Conservation (phyloP, 2,329 filamentous ascomycete species). For the Aureobasidium sp. region DNA sequence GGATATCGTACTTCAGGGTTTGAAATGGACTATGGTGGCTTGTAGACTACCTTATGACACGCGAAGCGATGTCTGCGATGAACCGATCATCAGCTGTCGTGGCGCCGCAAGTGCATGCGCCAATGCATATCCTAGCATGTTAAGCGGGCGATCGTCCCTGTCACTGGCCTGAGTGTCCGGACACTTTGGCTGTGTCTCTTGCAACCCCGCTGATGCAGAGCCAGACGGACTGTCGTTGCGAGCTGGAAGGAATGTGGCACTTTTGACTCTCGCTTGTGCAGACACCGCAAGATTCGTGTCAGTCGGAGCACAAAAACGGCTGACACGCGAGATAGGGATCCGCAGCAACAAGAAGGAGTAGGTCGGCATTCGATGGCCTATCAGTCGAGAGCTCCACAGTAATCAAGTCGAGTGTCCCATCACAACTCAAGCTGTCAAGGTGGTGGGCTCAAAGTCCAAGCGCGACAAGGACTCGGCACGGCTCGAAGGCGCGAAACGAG, state of each 20-base stretch:
- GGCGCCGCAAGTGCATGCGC: not conserved
- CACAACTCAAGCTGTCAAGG: not conserved
- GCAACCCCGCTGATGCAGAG: not conserved
- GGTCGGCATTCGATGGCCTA: not conserved
- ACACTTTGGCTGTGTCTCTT: not conserved
- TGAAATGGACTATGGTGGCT: not conserved
- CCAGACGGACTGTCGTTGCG: not conserved
- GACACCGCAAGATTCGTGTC: not conserved
- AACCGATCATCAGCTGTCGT: not conserved
- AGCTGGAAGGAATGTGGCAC: not conserved
- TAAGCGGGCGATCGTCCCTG: conserved; percentile 11
- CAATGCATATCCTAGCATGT: conserved; percentile 9
- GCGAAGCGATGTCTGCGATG: conserved; percentile 7
- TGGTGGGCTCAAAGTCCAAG: conserved; percentile 7
- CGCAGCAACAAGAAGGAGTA: not conserved
- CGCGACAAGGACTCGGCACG: not conserved
- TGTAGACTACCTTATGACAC: not conserved
- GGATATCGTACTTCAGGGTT: not conserved
- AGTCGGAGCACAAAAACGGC: not conserved
- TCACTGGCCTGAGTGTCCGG: conserved; percentile 3
- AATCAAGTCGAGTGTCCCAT: not conserved
- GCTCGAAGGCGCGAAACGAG: conserved; percentile 1
- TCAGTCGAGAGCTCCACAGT: not conserved
- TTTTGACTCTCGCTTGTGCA: conserved; percentile 9
- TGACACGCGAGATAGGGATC: not conserved